Evolutionary conservation across 129 eudicot species (phyloP).

Genomic region (Centrapalus pauciflorus): DNA sequence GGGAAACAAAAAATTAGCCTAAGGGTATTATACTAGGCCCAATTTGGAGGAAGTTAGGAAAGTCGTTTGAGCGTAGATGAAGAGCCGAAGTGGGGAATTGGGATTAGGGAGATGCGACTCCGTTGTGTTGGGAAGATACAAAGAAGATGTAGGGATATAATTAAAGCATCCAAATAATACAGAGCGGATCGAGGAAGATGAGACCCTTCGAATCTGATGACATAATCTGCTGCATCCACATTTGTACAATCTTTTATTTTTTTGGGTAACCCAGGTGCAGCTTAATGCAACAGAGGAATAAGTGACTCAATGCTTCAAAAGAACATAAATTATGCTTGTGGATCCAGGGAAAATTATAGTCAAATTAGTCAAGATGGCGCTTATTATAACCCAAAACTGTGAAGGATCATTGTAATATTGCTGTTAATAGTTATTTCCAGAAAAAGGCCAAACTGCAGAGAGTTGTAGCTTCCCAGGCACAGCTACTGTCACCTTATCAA

Average conservation of each 20-base stretch:
- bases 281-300: conserved; percentile 53
- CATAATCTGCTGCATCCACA: too few species aligned
- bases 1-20: too few species aligned
- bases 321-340: conserved; percentile 86
- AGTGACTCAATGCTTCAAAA: conserved; percentile 42
- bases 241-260: neutral
- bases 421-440: conserved; percentile 75
- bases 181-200: too few species aligned
- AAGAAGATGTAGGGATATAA: too few species aligned
- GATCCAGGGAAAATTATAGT: conserved; percentile 66
- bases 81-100: too few species aligned
- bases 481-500: conserved; percentile 27
- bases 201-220: too few species aligned
- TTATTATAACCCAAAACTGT: conserved; percentile 68
- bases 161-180: too few species aligned
- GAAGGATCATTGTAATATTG: conserved; percentile 65
- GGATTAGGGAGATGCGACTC: too few species aligned
- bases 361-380: conserved; percentile 48
- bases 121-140: too few species aligned
- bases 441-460: conserved; percentile 35
- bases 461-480: conserved; percentile 52
- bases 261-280: conserved; percentile 40
- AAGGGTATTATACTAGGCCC: too few species aligned
- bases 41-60: too few species aligned
- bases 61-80: too few species aligned